Percentiles rank a stretch among this genome's conserved stretches.
phyloP scores from a whole-genome alignment of 495 filamentous ascomycete species.

The Aspergillus bridgeri region DNA sequence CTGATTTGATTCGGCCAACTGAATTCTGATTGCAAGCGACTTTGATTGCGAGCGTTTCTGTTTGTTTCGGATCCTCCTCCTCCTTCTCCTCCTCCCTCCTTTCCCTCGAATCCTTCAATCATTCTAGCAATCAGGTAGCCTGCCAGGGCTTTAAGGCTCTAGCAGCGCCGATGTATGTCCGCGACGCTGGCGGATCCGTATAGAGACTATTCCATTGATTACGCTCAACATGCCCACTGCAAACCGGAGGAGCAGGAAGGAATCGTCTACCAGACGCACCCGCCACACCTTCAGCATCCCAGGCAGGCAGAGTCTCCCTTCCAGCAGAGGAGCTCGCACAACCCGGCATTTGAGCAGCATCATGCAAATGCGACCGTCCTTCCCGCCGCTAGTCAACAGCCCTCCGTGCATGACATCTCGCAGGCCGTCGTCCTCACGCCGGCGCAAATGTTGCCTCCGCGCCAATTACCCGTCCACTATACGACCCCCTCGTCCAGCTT shows the following conservation, averaged over 20 bases:
- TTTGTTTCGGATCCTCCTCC: background rate
- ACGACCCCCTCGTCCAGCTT: slow-evolving; percentile 20
- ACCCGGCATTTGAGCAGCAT: slow-evolving; percentile 31
- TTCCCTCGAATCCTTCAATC: background rate
- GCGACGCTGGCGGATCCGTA: slow-evolving; percentile 42
- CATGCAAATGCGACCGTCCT: slow-evolving; percentile 30
- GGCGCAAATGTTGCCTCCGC: slow-evolving; percentile 34
- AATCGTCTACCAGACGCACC: slow-evolving; percentile 31
- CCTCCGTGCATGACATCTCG: slow-evolving; percentile 26
- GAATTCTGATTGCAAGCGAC: background rate
- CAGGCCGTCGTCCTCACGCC: slow-evolving; percentile 26
- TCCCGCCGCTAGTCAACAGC: slow-evolving; percentile 25
- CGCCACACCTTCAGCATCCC: slow-evolving; percentile 29
- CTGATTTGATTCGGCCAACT: background rate
- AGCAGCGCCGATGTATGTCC: slow-evolving; percentile 43
- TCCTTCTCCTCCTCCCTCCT: background rate
- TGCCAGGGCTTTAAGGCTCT: slow-evolving; percentile 40
- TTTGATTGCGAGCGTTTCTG: background rate
- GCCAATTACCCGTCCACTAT: slow-evolving; percentile 33
- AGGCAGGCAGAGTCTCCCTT: slow-evolving; percentile 30
- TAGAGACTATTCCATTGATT: slow-evolving; percentile 39
- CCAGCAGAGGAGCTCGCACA: slow-evolving; percentile 27
- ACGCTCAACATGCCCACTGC: slow-evolving; percentile 32
- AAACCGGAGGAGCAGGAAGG: slow-evolving; percentile 33
- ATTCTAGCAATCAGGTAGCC: slow-evolving; percentile 15